Evolutionary conservation across 176 grass and related monocot genomes (phyloP).

Genomic region (Leersia perrieri): DNA sequence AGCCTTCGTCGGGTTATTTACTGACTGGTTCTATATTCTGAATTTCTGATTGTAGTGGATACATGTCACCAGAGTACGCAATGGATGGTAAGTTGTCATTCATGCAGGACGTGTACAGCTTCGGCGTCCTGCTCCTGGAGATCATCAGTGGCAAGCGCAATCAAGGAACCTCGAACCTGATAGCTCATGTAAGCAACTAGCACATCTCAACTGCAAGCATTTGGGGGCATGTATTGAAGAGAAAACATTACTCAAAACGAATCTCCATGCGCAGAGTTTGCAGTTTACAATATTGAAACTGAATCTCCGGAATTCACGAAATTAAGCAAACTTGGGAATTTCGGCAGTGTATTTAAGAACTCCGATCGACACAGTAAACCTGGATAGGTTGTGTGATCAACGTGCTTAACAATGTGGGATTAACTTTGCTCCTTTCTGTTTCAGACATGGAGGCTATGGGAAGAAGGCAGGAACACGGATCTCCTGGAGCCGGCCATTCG

Average conservation of each 20-base stretch:
- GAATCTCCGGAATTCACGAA: neutral
- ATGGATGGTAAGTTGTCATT: slow-evolving; percentile 45
- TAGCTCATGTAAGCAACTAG: slow-evolving; percentile 35
- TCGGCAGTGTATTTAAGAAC: no score
- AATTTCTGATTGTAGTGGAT: slow-evolving; percentile 3
- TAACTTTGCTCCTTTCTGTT: no score
- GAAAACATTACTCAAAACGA: no score
- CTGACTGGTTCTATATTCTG: neutral
- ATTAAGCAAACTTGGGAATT: neutral
- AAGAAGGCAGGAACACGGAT: slow-evolving; percentile 17
- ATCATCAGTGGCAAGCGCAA: slow-evolving; percentile 47
- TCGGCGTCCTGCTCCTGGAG: slow-evolving; percentile 66
- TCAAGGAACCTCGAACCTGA: slow-evolving; percentile 22
- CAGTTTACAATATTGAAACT: neutral
- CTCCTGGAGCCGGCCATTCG: slow-evolving; percentile 17
- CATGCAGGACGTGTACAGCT: slow-evolving; percentile 79
- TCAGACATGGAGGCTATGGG: slow-evolving; percentile 40
- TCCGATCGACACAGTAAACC: no score
- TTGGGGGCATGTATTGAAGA: neutral
- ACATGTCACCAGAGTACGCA: slow-evolving; percentile 56
- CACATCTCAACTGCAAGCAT: neutral
- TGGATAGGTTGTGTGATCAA: no score
- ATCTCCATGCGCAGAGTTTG: neutral
- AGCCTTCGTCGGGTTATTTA: neutral
- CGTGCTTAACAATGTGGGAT: no score